Evolutionary conservation across 1,284 basidiomycete species (phyloP).

Genomic region (Xanthoconium separans): DNA sequence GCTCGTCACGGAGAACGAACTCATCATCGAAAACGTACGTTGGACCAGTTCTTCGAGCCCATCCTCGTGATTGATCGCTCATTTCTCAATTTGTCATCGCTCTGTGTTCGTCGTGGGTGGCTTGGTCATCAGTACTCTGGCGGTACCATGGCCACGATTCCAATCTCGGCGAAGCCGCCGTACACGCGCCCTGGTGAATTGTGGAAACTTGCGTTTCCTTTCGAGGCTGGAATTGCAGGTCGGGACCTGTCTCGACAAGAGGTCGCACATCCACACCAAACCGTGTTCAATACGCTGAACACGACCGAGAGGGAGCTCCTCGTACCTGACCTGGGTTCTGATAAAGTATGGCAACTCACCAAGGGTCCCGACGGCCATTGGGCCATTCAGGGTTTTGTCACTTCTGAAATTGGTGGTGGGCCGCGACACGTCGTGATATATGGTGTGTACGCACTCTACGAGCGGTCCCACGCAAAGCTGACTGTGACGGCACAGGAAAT

Average conservation of each 20-base stretch:
- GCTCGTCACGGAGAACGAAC: conserved; percentile 45
- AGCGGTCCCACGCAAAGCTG: neutral
- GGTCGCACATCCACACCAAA: conserved; percentile 69
- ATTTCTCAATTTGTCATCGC: neutral
- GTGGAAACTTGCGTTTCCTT: conserved; percentile 37
- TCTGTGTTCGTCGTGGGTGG: neutral
- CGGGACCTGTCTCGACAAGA: conserved; percentile 63
- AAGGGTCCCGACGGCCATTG: conserved; percentile 44
- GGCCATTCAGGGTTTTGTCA: conserved; percentile 44
- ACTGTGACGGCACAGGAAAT: conserved; percentile 38
- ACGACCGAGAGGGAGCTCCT: conserved; percentile 52
- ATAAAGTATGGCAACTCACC: conserved; percentile 58
- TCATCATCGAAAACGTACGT: conserved; percentile 69
- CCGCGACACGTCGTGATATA: conserved; percentile 66
- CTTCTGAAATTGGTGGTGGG: conserved; percentile 54
- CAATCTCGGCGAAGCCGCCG: conserved; percentile 47
- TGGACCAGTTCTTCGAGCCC: no score
- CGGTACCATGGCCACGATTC: conserved; percentile 51
- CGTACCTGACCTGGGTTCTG: conserved; percentile 69
- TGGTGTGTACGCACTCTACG: conserved; percentile 40
- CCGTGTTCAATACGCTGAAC: conserved; percentile 39
- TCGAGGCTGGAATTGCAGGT: conserved; percentile 47
- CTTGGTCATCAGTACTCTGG: conserved; percentile 52
- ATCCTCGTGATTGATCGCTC: neutral
- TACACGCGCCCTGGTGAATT: conserved; percentile 37